A percentile compares a stretch with the other conserved stretches of the same genome.
Conservation (phyloP, 2,329 filamentous ascomycete species). For the Alternaria infectoria region DNA sequence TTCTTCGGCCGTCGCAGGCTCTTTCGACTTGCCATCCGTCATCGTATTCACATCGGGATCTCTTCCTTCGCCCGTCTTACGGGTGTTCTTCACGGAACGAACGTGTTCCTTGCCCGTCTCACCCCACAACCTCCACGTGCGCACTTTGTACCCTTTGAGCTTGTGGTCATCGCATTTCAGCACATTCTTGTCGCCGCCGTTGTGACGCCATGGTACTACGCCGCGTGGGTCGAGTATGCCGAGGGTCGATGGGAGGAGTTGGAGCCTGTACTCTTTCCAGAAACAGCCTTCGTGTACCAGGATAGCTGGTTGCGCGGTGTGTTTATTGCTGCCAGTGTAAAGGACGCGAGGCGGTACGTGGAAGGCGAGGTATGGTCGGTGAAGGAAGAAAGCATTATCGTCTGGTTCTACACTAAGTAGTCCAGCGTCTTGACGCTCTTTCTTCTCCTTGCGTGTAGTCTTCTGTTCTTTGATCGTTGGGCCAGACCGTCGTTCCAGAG, state of each 20-base stretch:
- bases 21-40: not conserved
- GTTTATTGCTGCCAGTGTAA: conserved; percentile 24
- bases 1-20: conserved; percentile 23
- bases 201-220: conserved; percentile 31
- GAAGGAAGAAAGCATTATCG: conserved; percentile 34
- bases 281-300: conserved; percentile 34
- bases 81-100: conserved; percentile 19
- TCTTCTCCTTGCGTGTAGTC: conserved; percentile 10
- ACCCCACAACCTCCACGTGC: conserved; percentile 40
- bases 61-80: conserved; percentile 11
- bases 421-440: conserved; percentile 14
- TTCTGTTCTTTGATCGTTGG: conserved; percentile 19
- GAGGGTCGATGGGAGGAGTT: conserved; percentile 31
- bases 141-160: conserved; percentile 40
- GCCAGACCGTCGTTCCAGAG: conserved; percentile 1
- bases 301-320: conserved; percentile 19
- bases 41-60: conserved; percentile 23
- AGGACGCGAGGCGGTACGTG: conserved; percentile 37
- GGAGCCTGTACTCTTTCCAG: conserved; percentile 41
- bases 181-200: conserved; percentile 19
- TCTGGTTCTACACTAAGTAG: conserved; percentile 3
- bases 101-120: conserved; percentile 41
- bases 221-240: conserved; percentile 40
- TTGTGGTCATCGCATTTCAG: conserved; percentile 13
- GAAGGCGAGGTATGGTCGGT: conserved; percentile 40